A percentile compares a stretch with the other conserved stretches of the same genome.
Evolutionary conservation across 768 basidiomycete species (phyloP).

Genomic region (Pholiota conissans): DNA sequence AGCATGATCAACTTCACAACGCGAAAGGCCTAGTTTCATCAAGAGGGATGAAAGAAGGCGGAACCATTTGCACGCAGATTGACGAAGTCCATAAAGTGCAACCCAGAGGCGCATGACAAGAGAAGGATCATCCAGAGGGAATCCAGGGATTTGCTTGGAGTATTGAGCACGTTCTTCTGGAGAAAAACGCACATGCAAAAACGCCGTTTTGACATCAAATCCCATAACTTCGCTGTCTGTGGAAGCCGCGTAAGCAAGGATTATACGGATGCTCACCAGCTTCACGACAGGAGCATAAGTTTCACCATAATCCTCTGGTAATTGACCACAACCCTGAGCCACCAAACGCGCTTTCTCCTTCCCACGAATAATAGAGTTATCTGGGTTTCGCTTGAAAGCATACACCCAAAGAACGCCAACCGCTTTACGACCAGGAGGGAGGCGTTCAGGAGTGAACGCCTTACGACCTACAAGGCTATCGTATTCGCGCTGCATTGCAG

Average conservation of each 20-base stretch:
- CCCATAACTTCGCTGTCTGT: conserved; percentile 20
- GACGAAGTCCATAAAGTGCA: conserved; percentile 35
- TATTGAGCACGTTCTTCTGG: conserved; percentile 12
- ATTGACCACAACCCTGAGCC: conserved; percentile 25
- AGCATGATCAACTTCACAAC: conserved; percentile 24
- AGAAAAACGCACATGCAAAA: conserved; percentile 22
- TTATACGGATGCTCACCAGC: conserved; percentile 18
- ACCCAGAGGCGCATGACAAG: conserved; percentile 17
- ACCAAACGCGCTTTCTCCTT: conserved; percentile 28
- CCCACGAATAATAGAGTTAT: conserved; percentile 29
- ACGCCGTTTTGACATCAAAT: conserved; percentile 30
- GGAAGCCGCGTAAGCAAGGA: conserved; percentile 25
- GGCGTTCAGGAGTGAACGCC: conserved; percentile 23
- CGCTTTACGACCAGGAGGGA: conserved; percentile 25
- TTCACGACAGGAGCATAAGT: conserved; percentile 32
- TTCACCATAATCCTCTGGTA: conserved; percentile 32
- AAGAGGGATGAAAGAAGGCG: conserved; percentile 5
- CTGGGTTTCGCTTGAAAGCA: conserved; percentile 34
- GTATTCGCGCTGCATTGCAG: conserved; percentile 24
- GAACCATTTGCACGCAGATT: conserved; percentile 26
- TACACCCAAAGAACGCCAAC: conserved; percentile 36
- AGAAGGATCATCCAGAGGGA: conserved; percentile 12
- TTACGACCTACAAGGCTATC: conserved; percentile 17
- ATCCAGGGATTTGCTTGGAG: conserved; percentile 19
- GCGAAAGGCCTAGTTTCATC: conserved; percentile 6